These are phyloP conservation scores for Gossypium gossypioides DNA, from an alignment of 441 rosid species.

Conservation along the genomic window DNA sequence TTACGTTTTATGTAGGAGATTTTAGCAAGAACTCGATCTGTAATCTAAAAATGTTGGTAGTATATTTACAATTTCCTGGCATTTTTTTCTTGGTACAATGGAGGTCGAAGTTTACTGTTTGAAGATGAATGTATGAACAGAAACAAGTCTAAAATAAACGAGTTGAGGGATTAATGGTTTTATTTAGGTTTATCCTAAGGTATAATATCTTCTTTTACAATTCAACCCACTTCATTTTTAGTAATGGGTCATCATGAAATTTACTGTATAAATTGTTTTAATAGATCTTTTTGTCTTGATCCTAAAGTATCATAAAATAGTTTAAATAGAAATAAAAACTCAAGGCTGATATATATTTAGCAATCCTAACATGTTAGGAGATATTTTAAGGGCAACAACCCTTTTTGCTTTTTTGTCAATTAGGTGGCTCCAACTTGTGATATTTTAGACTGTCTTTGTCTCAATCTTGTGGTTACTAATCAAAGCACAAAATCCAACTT, in stretches of 20 bases:
- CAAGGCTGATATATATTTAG: neutral
- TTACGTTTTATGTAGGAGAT: neutral
- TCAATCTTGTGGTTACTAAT: conserved; percentile 1
- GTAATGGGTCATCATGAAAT: too few relatives aligned
- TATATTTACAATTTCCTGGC: neutral
- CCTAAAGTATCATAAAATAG: too few relatives aligned
- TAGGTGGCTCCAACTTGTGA: neutral
- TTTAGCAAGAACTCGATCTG: neutral
- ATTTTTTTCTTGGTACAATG: neutral
- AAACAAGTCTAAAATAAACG: too few relatives aligned
- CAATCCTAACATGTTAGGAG: neutral
- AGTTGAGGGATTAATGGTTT: too few relatives aligned
- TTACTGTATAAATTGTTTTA: too few relatives aligned
- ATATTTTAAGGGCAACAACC: neutral
- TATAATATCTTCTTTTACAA: too few relatives aligned
- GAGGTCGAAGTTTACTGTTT: neutral
- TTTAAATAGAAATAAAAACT: too few relatives aligned
- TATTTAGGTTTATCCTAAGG: too few relatives aligned
- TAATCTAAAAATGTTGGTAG: neutral
- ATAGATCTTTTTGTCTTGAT: too few relatives aligned
- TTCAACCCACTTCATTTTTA: too few relatives aligned
- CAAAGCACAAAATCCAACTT: conserved; percentile 4
- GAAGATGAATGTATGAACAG: too few relatives aligned
- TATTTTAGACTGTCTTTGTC: conserved; percentile 6
- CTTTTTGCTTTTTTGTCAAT: neutral